Base-by-base conservation (phyloP, 208 protist species). In the Balamuthia mandrillaris region DNA sequence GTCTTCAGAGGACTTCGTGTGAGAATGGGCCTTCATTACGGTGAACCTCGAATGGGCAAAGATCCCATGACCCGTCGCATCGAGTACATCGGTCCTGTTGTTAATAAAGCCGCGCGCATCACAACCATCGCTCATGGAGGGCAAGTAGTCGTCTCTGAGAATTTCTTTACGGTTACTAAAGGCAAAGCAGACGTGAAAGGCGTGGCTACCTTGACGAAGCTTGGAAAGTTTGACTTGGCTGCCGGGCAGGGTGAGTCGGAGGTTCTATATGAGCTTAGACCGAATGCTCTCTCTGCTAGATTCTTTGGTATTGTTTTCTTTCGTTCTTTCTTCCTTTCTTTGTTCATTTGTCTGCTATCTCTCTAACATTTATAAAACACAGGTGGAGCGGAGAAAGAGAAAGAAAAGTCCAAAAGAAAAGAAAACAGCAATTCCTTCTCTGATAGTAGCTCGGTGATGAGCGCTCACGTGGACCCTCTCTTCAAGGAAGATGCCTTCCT, bases 401-500 rank as follows among this genome's bases (percentile, higher is more conserved):
- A 39, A n/a, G 54, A 77, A 27, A 45, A 56, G 68, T 27, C 42
- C 31, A 77, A 44, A 1, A 37, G 68, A 14, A 77, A 44, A 37
- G 31, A 27, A 21, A 35, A 35, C n/a, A 18, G 14, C 21, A 42
- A 18, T 45, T 12, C 16, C 1, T 2, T 2, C 7, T 74, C 65
- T 6, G 65, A 24, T 4, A 51, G 65, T 42, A 74, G 41, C 52
- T 21, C 14, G 5, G 66, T 39, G 66, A 77, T 45, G 66, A 18
- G 12, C 24, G 66, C 54, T 24, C 39, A 42, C 41, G 75, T 66
- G 41, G 75, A 54, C 51, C 14, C 66, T 29, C 33, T 51, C 41
- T 82, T 82, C 44, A 63, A 60, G 51, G 75, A 82, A 24, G 75
- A 82, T 37, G 45, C 31, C 75, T 82, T 82, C 75, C 75, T 82